Evolutionary conservation across 768 basidiomycete species (phyloP), one percentile per base, ranked within the genome.

Genomic region (Boletus reticulatus): DNA sequence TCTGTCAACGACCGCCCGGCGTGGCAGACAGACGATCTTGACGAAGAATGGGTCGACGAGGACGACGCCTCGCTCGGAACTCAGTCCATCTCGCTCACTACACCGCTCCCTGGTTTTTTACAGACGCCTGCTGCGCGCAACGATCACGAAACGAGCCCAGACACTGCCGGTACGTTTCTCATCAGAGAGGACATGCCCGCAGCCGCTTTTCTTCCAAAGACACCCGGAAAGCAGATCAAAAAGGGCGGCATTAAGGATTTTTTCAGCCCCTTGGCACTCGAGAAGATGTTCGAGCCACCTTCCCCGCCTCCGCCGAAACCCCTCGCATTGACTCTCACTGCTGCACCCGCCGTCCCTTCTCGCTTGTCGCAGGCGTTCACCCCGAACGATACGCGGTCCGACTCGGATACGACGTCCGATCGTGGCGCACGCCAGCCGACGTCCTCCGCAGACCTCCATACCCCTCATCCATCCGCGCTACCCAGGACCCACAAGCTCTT

Each of bases 231-330:
- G 42, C 73, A 73, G 43, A 72, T 59, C 34, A 84, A 84, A 68
- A 86, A 84, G 56, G 73, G 76, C n/a, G 63, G 75, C 38, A 80
- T 85, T 44, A 92, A 89, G 72, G 85, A 89, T 71, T 84, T 98
- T 67, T 98, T 98, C 75, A 92, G 87, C 52, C 92, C 93, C 0
- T 69, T 94, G 51, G 86, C 88, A 24, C 78, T 97, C 10, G 94
- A 97, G 72, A 82, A 80, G 52, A 93, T 97, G 91, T 97, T 96
- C 61, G 90, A 95, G 58, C 94, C 94, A 9, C 94, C 94, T 1
- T 91, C 92, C 8, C 92, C 92, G 5, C 90, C 89, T 6, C 64
- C 70, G 17, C 61, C 62, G 43, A 62, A 56, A 64, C 39, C 58
- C 36, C 48, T 57, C 51, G 55, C 57, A n/a, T 37, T 62, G 37